A percentile compares a stretch with the other conserved stretches of the same genome.
These are phyloP conservation scores for Aegilops longissima DNA, from an alignment of 176 grass and related monocot genomes.

Conservation along the genomic window DNA sequence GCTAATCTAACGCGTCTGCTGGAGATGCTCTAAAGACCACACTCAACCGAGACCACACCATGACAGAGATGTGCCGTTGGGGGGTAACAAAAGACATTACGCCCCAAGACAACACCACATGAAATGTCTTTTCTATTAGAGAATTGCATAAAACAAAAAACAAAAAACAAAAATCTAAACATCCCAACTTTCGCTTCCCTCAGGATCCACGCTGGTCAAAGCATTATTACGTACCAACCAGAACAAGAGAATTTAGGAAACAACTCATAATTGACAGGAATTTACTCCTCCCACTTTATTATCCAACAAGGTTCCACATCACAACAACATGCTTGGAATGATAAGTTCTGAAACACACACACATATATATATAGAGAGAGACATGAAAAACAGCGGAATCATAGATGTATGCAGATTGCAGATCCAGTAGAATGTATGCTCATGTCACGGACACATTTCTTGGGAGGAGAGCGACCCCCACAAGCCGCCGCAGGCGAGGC, in stretches of 20 bases:
- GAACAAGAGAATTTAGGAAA: background rate
- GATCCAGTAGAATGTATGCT: background rate
- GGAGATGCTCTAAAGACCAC: too few relatives aligned
- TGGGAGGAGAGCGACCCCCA: background rate
- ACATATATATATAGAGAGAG: background rate
- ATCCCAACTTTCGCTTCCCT: too few relatives aligned
- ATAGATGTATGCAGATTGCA: background rate
- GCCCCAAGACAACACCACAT: too few relatives aligned
- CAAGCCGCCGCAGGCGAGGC: background rate
- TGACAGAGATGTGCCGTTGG: too few relatives aligned
- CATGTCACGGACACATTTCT: background rate
- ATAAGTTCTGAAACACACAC: background rate
- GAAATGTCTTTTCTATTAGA: too few relatives aligned
- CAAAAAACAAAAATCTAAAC: too few relatives aligned
- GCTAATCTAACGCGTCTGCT: too few relatives aligned
- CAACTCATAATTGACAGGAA: background rate
- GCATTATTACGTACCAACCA: background rate
- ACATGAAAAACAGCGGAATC: background rate
- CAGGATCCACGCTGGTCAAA: too few relatives aligned
- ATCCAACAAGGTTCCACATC: background rate
- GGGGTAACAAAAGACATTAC: too few relatives aligned
- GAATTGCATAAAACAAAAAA: too few relatives aligned
- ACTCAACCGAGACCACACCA: too few relatives aligned
- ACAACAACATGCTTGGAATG: background rate
- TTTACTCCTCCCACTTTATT: background rate